phyloP scores from a whole-genome alignment of 2,329 filamentous ascomycete species.

The Exserohilum rostratum region DNA sequence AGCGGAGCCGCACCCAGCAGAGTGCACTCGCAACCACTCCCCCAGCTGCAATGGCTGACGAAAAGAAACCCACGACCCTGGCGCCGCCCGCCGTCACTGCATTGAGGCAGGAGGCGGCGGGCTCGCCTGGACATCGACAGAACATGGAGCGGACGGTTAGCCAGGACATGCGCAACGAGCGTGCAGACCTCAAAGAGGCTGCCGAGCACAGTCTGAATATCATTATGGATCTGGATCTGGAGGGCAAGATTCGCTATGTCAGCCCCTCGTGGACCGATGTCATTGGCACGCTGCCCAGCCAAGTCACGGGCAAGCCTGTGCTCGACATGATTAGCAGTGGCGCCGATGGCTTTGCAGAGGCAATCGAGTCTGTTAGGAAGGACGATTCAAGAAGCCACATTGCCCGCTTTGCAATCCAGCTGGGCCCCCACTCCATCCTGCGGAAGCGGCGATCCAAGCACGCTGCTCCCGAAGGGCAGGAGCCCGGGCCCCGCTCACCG shows the following conservation, averaged over 20 bases:
- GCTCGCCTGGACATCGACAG: constrained; percentile 32
- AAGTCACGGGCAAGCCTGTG: constrained; percentile 77
- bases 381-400: constrained; percentile 94
- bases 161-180: constrained; percentile 89
- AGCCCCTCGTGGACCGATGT: constrained; percentile 96
- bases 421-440: constrained; percentile 47
- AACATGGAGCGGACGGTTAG: constrained; percentile 71
- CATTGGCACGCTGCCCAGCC: constrained; percentile 76
- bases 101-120: constrained; percentile 49
- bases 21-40: constrained; percentile 18
- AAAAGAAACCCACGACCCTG: constrained; percentile 41
- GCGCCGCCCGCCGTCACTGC: constrained; percentile 53
- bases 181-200: constrained; percentile 91
- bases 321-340: constrained; percentile 82
- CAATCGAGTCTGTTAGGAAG: constrained; percentile 80
- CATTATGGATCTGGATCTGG: constrained; percentile 90
- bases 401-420: constrained; percentile 50
- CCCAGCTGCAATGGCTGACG: constrained; percentile 31
- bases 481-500: constrained; percentile 39
- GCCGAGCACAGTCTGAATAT: constrained; percentile 96
- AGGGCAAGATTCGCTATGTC: constrained; percentile 91
- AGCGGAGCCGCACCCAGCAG: constrained; percentile 5
- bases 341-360: constrained; percentile 78
- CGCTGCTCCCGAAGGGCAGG: constrained; percentile 36
- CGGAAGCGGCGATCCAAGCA: constrained; percentile 37